Percentiles rank a stretch among this genome's conserved stretches.
phyloP scores from a whole-genome alignment of 108 stramenopile species.

The Stephanodiscus minutulus region DNA sequence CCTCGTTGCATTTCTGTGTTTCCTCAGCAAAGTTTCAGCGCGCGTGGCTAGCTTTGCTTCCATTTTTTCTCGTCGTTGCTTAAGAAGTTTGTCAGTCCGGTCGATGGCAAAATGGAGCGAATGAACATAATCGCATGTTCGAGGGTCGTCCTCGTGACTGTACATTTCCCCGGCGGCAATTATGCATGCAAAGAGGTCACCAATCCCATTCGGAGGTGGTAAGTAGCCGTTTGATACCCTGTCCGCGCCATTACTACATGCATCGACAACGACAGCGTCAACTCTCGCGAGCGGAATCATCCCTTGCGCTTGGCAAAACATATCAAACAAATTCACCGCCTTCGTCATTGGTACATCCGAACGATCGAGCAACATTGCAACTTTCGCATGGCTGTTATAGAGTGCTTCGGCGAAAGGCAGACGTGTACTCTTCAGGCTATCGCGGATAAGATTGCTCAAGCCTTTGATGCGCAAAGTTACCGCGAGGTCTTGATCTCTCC shows the following conservation, averaged over 20 bases:
- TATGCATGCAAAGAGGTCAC: slow-evolving; percentile 7
- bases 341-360: slow-evolving; percentile 30
- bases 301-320: slow-evolving; percentile 21
- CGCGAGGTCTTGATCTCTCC: slow-evolving; percentile 18
- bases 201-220: neutral
- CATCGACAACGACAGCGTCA: too few species aligned
- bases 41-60: slow-evolving; percentile 34
- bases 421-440: slow-evolving; percentile 24
- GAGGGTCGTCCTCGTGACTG: slow-evolving; percentile 4
- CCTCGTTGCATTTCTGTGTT: slow-evolving; percentile 8
- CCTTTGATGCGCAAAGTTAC: slow-evolving; percentile 27
- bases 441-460: slow-evolving; percentile 30
- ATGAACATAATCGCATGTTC: neutral
- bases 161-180: slow-evolving; percentile 15
- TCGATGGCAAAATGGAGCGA: slow-evolving; percentile 5
- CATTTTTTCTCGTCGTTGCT: slow-evolving; percentile 5
- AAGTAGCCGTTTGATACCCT: neutral
- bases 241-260: neutral
- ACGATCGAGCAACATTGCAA: slow-evolving; percentile 21
- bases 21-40: slow-evolving; percentile 22
- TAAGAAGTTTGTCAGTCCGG: slow-evolving; percentile 1
- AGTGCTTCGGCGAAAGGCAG: slow-evolving; percentile 48
- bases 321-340: slow-evolving; percentile 22
- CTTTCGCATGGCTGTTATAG: slow-evolving; percentile 39
- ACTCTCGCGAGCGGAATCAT: too few species aligned